Evolutionary conservation across 352 stramenopile genomes (phyloP), one percentile per base, ranked within the genome.

Genomic region (Globisporangium emineosum): DNA sequence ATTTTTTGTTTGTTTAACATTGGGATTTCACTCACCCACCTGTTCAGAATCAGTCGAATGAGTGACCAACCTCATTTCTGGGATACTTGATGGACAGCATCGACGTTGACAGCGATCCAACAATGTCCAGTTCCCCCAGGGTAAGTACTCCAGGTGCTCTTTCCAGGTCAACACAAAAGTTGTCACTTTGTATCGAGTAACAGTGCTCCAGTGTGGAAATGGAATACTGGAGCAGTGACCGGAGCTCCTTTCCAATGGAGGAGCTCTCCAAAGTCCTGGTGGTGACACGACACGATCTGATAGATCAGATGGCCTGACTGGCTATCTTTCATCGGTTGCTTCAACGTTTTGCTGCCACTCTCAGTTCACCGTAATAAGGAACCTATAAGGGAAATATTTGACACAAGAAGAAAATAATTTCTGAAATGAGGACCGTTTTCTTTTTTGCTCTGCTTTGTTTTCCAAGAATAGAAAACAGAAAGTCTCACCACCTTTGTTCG

Each of bases 221-320:
- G 37, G n/a, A 8, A 7, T 19, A 51, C n/a, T 51, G 43, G 43
- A 51, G 43, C 17, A 8, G n/a, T 15, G 37, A 45, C n/a, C n/a
- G n/a, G 37, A n/a, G 37, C 15, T 45, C 45, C 25, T 12, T 6
- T 17, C 45, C 29, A 25, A 29, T 21, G 4, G 21, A 52, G 21
- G 21, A 25, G 45, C 30, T 21, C 25, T 32, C n/a, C 12, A 5
- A 6, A 30, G 9, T 25, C 9, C 12, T 17, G 13, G 45, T 30
- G 57, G 3, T n/a, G 23, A 52, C 40, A 43, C 42, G 17, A 53
- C 40, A 42, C 43, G 25, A 54, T 62, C 57, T 62, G 49, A 54
- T 54, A 54, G 53, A 59, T 59, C 53, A 59, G 53, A 59, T 59
- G 53, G 53, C 32, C 19, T 59, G 19, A 43, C 53, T 5, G 32